Conservation (phyloP, 169 alveolate species). For the Nephromyces sp. region DNA sequence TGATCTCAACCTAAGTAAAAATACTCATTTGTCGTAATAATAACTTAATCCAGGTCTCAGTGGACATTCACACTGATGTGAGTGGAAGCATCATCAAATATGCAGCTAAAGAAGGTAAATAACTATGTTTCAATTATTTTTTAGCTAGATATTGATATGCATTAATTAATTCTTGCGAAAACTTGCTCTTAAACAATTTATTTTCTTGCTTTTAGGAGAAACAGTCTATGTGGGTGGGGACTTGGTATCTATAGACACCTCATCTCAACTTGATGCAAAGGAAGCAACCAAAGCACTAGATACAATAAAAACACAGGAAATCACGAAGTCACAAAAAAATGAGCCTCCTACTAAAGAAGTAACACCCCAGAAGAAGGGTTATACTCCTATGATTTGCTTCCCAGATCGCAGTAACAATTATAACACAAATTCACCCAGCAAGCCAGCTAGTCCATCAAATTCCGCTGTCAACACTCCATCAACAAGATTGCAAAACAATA, state of each 20-base stretch:
- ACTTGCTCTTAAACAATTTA: background rate
- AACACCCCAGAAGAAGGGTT: no score
- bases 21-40: background rate
- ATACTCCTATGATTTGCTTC: no score
- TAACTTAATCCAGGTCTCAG: slow-evolving; percentile 9
- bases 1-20: slow-evolving; percentile 67
- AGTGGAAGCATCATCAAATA: slow-evolving; percentile 8
- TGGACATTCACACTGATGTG: slow-evolving; percentile 13
- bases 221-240: slow-evolving; percentile 24
- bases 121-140: background rate
- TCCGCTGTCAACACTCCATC: no score
- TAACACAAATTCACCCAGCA: no score
- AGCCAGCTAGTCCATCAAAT: no score
- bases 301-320: no score
- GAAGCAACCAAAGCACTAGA: background rate
- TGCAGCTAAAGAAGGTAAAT: slow-evolving; percentile 20
- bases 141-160: background rate
- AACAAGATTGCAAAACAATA: no score
- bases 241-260: slow-evolving; percentile 8
- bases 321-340: no score
- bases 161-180: background rate
- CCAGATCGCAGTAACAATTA: no score
- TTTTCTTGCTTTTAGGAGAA: background rate
- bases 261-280: background rate
- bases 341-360: no score